Base-by-base conservation (phyloP, 768 basidiomycete species). In the Tulasnella sp. region DNA sequence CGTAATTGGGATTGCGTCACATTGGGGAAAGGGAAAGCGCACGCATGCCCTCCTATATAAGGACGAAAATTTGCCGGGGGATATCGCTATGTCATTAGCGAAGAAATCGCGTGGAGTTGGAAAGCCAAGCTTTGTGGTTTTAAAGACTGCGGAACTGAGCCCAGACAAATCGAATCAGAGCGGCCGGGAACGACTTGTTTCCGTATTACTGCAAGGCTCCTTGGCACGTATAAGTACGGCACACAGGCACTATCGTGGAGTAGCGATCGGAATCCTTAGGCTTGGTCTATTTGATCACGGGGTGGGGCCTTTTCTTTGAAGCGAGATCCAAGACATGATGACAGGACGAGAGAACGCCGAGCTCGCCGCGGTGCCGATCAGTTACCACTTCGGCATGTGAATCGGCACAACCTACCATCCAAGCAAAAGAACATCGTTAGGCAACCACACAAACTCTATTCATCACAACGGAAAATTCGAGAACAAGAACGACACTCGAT, bases 291-390 rank as follows among this genome's bases (percentile, higher is more conserved):
- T 67, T 67, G 61, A 67, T 67, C 61, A 67, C 61, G n/a, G 61
- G 13, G 61, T 51, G 48, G 48, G 9, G 48, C 48, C 48, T 67
- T 29, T 67, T 29, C 13, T 5, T 67, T 67, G 26, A 67, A 67
- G 61, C 26, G 61, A n/a, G 61, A 6, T 6, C 20, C 18, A 57
- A 67, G 61, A 2, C 4, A 32, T 67, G 29, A 5, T 67, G 26
- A 10, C 7, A 67, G 61, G 61, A 67, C 61, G 61, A 67, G 61
- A 67, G 26, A 67, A 67, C 61, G 61, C 61, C 61, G 61, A 67
- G 61, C 61, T 67, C 61, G 61, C 61, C 61, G 61, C 32, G 61
- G 13, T 67, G 61, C 61, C 61, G 61, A 67, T 16, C 6, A 13
- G 3, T 23, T 15, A n/a, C 61, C 5, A 15, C 15, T 2, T 32